These are phyloP conservation scores for Lactifluus subvellereus DNA, from an alignment of 768 basidiomycete genomes.

Conservation along the genomic window DNA sequence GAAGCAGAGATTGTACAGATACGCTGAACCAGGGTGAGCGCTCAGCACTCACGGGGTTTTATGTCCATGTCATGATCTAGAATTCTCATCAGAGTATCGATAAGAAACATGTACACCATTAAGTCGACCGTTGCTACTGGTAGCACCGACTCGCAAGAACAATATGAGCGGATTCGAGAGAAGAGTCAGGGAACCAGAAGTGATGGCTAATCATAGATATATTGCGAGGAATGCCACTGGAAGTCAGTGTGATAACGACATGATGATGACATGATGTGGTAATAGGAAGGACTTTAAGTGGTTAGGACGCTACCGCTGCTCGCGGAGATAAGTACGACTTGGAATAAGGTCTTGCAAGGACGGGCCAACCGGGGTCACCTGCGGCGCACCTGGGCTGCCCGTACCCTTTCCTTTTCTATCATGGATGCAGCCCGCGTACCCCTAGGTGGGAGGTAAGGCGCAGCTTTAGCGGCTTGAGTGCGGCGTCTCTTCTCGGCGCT, in stretches of 20 bases:
- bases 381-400: background rate
- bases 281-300: background rate
- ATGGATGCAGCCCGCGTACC: constrained; percentile 18
- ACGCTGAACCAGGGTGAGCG: too few species aligned
- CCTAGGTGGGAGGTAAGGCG: constrained; percentile 3
- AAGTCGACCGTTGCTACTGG: background rate
- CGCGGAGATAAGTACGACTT: too few species aligned
- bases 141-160: background rate
- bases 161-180: background rate
- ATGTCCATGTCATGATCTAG: too few species aligned
- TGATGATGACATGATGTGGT: background rate
- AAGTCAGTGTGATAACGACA: background rate
- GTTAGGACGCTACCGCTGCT: too few species aligned
- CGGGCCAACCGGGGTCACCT: background rate
- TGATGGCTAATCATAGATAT: background rate
- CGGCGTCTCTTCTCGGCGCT: constrained; percentile 6
- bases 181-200: too few species aligned
- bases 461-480: constrained; percentile 2
- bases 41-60: too few species aligned
- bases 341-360: too few species aligned
- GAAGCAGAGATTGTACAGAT: too few species aligned
- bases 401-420: background rate
- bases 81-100: too few species aligned
- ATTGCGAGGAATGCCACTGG: background rate
- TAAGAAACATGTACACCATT: too few species aligned